A percentile compares a stretch with the other conserved stretches of the same genome.
Conservation (phyloP, 805 yeast species). For the Kluyveromyces wickerhamii region DNA sequence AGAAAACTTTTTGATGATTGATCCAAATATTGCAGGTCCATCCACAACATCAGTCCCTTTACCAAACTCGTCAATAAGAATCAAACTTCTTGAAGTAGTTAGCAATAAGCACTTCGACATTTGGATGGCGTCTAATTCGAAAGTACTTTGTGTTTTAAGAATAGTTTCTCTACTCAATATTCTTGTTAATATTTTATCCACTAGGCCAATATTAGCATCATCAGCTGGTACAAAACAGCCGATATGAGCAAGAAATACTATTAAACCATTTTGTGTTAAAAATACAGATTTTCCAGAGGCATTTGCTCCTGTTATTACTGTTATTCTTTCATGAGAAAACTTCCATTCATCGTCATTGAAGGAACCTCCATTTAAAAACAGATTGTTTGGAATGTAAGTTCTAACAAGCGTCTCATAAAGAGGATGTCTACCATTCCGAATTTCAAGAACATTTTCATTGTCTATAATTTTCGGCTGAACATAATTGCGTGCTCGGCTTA, state of each 20-base stretch:
- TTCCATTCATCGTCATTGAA: slow-evolving; percentile 8
- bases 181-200: slow-evolving; percentile 41
- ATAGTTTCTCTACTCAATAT: slow-evolving; percentile 36
- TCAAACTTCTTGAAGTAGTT: slow-evolving; percentile 34
- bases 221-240: slow-evolving; percentile 50
- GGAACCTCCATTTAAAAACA: slow-evolving; percentile 22
- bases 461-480: slow-evolving; percentile 28
- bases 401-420: slow-evolving; percentile 35
- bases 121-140: slow-evolving; percentile 41
- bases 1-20: slow-evolving; percentile 27
- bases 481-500: slow-evolving; percentile 24
- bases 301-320: slow-evolving; percentile 43
- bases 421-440: slow-evolving; percentile 40
- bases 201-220: slow-evolving; percentile 38
- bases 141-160: slow-evolving; percentile 38
- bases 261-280: slow-evolving; percentile 40
- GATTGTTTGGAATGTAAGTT: slow-evolving; percentile 38
- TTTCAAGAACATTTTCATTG: slow-evolving; percentile 21
- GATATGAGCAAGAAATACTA: slow-evolving; percentile 43
- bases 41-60: slow-evolving; percentile 43
- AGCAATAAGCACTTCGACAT: slow-evolving; percentile 36
- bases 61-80: slow-evolving; percentile 48
- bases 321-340: slow-evolving; percentile 19
- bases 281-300: slow-evolving; percentile 47
- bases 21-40: slow-evolving; percentile 39